Evolutionary conservation across 2,329 filamentous ascomycete species (phyloP).

Genomic region (Chaetomium sp.): DNA sequence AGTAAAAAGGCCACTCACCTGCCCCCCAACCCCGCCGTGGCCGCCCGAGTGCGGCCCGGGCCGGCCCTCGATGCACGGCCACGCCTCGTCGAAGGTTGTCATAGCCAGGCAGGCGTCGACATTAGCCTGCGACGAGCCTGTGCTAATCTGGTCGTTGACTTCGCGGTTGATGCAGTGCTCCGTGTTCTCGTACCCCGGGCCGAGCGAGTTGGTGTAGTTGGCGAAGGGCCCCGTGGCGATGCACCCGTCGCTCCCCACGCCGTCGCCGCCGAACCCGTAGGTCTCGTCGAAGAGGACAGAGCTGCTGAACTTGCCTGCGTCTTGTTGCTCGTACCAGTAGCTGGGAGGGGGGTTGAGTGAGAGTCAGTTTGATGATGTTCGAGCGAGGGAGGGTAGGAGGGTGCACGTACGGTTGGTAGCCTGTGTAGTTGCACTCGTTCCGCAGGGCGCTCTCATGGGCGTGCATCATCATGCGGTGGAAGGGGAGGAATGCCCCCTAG

Average conservation of each 20-base stretch:
- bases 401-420: slow-evolving; percentile 30
- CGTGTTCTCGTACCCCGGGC: slow-evolving; percentile 27
- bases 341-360: not conserved
- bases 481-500: slow-evolving; percentile 39
- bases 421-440: slow-evolving; percentile 38
- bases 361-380: slow-evolving; percentile 6
- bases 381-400: no score
- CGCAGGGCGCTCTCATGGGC: slow-evolving; percentile 38
- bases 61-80: slow-evolving; percentile 37
- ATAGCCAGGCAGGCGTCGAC: slow-evolving; percentile 21
- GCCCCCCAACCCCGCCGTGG: slow-evolving; percentile 35
- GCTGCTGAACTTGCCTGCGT: slow-evolving; percentile 24
- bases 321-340: slow-evolving; percentile 31
- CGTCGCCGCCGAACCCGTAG: slow-evolving; percentile 31
- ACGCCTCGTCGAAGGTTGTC: slow-evolving; percentile 23
- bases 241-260: slow-evolving; percentile 18
- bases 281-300: slow-evolving; percentile 26
- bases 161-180: slow-evolving; percentile 32
- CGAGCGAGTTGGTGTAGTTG: slow-evolving; percentile 30
- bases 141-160: slow-evolving; percentile 19
- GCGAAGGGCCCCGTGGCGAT: slow-evolving; percentile 31
- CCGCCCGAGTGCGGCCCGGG: slow-evolving; percentile 39
- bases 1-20: slow-evolving; percentile 5
- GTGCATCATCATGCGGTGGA: slow-evolving; percentile 38
- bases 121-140: not conserved